A percentile compares a stretch with the other conserved stretches of the same genome.
These are phyloP conservation scores for Trichoderma orchidacearum DNA, from an alignment of 495 filamentous ascomycete species.

Conservation along the genomic window DNA sequence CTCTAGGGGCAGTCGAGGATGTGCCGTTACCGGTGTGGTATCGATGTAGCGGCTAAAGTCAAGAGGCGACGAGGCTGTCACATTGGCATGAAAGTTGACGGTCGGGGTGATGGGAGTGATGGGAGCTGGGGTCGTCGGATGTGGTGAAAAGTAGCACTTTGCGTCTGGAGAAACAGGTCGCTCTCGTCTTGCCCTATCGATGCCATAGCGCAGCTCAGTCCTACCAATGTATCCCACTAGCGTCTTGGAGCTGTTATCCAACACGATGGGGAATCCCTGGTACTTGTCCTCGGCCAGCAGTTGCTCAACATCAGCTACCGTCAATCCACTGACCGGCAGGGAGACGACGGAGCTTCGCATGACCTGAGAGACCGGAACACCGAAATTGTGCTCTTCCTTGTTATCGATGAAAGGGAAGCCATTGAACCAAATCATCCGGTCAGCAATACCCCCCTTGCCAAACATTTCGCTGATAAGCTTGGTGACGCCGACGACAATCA, in stretches of 20 bases:
- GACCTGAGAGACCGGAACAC: conserved; percentile 82
- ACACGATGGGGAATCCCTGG: conserved; percentile 90
- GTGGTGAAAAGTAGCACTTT: conserved; percentile 64
- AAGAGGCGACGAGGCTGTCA: conserved; percentile 40
- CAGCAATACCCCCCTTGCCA: conserved; percentile 90
- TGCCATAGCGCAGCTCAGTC: conserved; percentile 85
- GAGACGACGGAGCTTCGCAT: conserved; percentile 74
- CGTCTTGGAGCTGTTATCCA: conserved; percentile 52
- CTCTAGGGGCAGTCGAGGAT: conserved; percentile 83
- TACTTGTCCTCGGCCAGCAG: conserved; percentile 71
- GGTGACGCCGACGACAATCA: conserved; percentile 97
- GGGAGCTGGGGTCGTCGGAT: conserved; percentile 18
- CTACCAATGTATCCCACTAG: conserved; percentile 90
- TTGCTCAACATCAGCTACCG: conserved; percentile 56
- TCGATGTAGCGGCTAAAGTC: conserved; percentile 87
- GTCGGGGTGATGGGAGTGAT: conserved; percentile 44
- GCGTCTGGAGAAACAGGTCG: conserved; percentile 50
- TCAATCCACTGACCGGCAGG: conserved; percentile 63
- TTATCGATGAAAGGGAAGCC: conserved; percentile 96
- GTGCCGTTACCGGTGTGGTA: conserved; percentile 77
- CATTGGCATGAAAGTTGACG: conserved; percentile 39
- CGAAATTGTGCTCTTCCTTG: conserved; percentile 96
- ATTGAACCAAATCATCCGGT: conserved; percentile 99
- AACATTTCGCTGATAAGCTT: conserved; percentile 88
- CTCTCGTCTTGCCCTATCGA: conserved; percentile 68